Evolutionary conservation across 306 rosid genomes (phyloP).

Genomic region (Trifolium repens): DNA sequence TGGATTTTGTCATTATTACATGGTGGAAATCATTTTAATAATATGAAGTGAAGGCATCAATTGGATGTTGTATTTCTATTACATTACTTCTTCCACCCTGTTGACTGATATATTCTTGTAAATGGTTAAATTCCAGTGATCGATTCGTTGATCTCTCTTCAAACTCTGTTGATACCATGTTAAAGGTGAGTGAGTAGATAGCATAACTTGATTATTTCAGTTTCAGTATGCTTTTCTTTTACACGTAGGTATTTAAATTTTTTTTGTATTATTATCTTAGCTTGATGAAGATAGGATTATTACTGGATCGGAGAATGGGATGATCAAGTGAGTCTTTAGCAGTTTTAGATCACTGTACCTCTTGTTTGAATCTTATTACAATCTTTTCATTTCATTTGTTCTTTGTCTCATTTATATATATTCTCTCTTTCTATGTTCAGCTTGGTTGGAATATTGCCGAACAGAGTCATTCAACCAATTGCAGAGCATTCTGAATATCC

Average conservation of each 20-base stretch:
- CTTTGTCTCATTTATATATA: conserved; percentile 24
- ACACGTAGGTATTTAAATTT: background rate
- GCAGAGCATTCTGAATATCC: conserved; percentile 93
- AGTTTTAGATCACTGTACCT: conserved; percentile 24
- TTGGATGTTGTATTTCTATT: conserved; percentile 5
- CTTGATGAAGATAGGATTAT: conserved; percentile 94
- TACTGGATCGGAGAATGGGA: conserved; percentile 89
- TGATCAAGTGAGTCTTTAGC: conserved; percentile 77
- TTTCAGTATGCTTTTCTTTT: conserved; percentile 17
- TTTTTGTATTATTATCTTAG: conserved; percentile 47
- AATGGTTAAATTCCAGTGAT: conserved; percentile 63
- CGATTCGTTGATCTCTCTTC: conserved; percentile 79
- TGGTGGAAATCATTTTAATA: conserved; percentile 22
- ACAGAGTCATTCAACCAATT: conserved; percentile 86
- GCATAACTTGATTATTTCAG: conserved; percentile 32
- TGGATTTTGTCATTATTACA: conserved; percentile 21
- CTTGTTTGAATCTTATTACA: conserved; percentile 29
- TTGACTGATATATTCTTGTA: conserved; percentile 38
- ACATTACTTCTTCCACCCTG: conserved; percentile 25
- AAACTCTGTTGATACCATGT: conserved; percentile 75
- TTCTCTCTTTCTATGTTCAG: conserved; percentile 44
- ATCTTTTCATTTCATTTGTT: conserved; percentile 10
- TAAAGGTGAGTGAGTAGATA: conserved; percentile 63
- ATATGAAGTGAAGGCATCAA: conserved; percentile 2
- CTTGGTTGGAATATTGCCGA: conserved; percentile 85